Evolutionary conservation across 129 eudicot genomes (phyloP).

Genomic region (Calendula officinalis): DNA sequence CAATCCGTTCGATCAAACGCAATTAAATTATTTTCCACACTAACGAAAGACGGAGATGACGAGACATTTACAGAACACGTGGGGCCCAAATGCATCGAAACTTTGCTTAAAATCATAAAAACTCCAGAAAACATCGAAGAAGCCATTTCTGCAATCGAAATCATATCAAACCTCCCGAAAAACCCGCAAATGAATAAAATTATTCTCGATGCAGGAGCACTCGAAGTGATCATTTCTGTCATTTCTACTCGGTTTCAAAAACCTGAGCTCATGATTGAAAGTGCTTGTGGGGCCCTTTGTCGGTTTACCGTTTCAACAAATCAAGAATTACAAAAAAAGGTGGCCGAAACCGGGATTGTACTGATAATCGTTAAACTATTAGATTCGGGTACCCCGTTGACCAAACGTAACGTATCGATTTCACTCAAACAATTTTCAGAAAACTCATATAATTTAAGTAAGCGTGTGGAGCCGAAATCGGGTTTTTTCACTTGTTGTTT

Average conservation of each 20-base stretch:
- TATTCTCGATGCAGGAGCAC: conserved; percentile 43
- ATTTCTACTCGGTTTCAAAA: conserved; percentile 32
- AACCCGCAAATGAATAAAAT: conserved; percentile 25
- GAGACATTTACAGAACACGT: conserved; percentile 38
- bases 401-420: conserved; percentile 36
- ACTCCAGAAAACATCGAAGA: conserved; percentile 35
- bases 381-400: conserved; percentile 33
- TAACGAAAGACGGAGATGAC: conserved; percentile 43
- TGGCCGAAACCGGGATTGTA: conserved; percentile 42
- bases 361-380: conserved; percentile 29
- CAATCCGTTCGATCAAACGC: conserved; percentile 39
- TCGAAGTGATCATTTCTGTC: conserved; percentile 28
- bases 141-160: conserved; percentile 34
- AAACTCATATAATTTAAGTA: conserved; percentile 33
- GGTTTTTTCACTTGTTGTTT: conserved; percentile 33
- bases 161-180: conserved; percentile 39
- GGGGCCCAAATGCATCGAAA: conserved; percentile 28
- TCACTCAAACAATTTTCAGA: conserved; percentile 46
- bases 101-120: conserved; percentile 31
- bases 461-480: conserved; percentile 20
- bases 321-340: conserved; percentile 40
- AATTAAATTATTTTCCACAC: conserved; percentile 31
- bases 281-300: conserved; percentile 41
- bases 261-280: conserved; percentile 30
- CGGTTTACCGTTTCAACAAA: conserved; percentile 41